A percentile compares a stretch with the other conserved stretches of the same genome.
Conservation (phyloP, 2,329 filamentous ascomycete genomes). For the Pseudonectria foliicola region DNA sequence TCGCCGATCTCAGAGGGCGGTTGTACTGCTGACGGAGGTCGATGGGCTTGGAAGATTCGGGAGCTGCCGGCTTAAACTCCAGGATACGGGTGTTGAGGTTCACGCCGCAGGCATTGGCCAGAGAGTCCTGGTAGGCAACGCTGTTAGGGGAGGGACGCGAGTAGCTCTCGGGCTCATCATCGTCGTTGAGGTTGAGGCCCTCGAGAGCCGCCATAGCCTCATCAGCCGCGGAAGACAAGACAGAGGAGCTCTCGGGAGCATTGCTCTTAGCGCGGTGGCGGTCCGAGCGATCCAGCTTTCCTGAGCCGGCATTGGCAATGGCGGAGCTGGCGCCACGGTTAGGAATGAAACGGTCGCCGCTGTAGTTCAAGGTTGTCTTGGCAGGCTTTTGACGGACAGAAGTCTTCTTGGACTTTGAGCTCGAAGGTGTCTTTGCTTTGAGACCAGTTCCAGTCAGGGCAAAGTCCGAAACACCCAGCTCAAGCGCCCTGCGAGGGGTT, state of each 20-base stretch:
- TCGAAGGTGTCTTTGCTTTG: constrained; percentile 52
- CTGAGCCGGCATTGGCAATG: constrained; percentile 71
- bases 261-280: constrained; percentile 67
- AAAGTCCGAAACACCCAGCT: constrained; percentile 90
- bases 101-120: constrained; percentile 87
- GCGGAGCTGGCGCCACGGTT: constrained; percentile 87
- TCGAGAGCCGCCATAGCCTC: constrained; percentile 76
- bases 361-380: constrained; percentile 76
- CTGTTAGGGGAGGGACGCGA: constrained; percentile 79
- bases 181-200: constrained; percentile 65
- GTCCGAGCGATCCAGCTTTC: constrained; percentile 70
- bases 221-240: constrained; percentile 72
- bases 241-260: constrained; percentile 61
- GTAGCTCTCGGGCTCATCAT: constrained; percentile 62
- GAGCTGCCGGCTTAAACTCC: constrained; percentile 96
- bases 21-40: constrained; percentile 98
- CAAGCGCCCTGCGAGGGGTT: constrained; percentile 74
- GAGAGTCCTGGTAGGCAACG: constrained; percentile 83
- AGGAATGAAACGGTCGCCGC: constrained; percentile 90
- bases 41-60: constrained; percentile 96
- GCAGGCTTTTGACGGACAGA: constrained; percentile 48
- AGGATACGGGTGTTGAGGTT: constrained; percentile 92
- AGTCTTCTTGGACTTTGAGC: constrained; percentile 49
- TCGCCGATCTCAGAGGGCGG: constrained; percentile 77
- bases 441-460: constrained; percentile 76